Evolutionary conservation across 768 basidiomycete species (phyloP).

Genomic region (Pulveroboletus sp.): DNA sequence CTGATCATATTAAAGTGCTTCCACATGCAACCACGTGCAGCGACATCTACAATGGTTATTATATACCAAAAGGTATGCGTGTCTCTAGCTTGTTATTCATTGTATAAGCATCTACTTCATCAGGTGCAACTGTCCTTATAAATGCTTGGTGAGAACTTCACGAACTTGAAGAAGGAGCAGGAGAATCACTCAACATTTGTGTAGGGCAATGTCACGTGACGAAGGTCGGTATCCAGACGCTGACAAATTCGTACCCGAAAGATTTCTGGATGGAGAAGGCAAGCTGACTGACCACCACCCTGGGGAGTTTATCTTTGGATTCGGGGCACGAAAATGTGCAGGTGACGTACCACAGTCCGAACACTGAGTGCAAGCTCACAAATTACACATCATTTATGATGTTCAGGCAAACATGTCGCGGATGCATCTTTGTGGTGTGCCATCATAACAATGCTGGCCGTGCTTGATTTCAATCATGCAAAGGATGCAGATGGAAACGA

Average conservation of each 20-base stretch:
- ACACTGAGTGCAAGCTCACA: too few relatives aligned
- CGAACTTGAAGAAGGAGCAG: neutral
- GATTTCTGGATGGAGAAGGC: constrained; percentile 10
- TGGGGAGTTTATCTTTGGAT: constrained; percentile 6
- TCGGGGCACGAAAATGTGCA: constrained; percentile 2
- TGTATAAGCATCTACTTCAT: too few relatives aligned
- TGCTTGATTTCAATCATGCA: neutral
- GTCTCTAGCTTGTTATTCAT: too few relatives aligned
- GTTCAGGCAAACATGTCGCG: too few relatives aligned
- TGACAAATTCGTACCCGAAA: constrained; percentile 10
- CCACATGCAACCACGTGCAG: neutral
- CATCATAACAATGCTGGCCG: neutral
- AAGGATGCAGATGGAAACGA: neutral
- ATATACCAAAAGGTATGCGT: neutral
- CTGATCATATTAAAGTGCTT: neutral
- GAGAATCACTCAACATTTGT: neutral
- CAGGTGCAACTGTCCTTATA: neutral
- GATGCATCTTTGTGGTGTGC: neutral
- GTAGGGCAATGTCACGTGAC: constrained; percentile 3
- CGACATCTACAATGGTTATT: neutral
- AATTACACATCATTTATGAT: too few relatives aligned
- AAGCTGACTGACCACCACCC: constrained; percentile 10
- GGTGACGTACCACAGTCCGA: neutral
- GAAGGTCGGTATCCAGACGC: constrained; percentile 9
- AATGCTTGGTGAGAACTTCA: neutral